These are phyloP conservation scores for Phytophthora agathidicida DNA, from an alignment of 352 stramenopile genomes.

Conservation along the genomic window DNA sequence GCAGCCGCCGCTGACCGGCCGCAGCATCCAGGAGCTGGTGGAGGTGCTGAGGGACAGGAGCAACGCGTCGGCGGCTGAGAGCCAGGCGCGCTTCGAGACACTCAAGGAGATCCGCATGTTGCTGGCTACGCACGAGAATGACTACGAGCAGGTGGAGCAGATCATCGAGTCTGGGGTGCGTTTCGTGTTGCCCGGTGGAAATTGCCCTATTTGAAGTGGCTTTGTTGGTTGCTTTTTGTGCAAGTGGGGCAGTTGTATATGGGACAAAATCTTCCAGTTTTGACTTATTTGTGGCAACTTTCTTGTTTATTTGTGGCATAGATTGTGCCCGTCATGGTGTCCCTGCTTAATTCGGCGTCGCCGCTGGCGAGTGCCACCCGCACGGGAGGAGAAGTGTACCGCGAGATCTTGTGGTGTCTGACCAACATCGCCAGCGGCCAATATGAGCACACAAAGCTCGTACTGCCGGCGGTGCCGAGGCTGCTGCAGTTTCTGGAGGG, in stretches of 20 bases:
- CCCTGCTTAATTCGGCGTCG: constrained; percentile 68
- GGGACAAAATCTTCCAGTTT: no score
- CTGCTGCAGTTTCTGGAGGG: constrained; percentile 76
- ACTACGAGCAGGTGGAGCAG: constrained; percentile 72
- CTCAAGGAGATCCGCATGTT: constrained; percentile 72
- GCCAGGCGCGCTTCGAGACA: constrained; percentile 72
- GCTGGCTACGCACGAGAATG: constrained; percentile 62
- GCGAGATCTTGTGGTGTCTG: constrained; percentile 83
- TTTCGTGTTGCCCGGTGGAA: constrained; percentile 12
- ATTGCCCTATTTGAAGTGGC: constrained; percentile 9
- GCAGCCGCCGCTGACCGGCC: constrained; percentile 52
- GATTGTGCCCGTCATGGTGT: constrained; percentile 78
- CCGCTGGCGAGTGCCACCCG: constrained; percentile 68
- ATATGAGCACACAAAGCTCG: constrained; percentile 85
- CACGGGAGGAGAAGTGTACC: constrained; percentile 72
- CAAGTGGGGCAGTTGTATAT: neutral
- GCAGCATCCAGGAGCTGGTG: constrained; percentile 64
- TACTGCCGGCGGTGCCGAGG: constrained; percentile 74
- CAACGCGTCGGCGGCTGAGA: constrained; percentile 41
- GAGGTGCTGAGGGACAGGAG: constrained; percentile 47
- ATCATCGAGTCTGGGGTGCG: constrained; percentile 80
- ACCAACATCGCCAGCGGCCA: constrained; percentile 85
- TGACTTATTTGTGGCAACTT: constrained; percentile 2
- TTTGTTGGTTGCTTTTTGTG: neutral
- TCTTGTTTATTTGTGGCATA: constrained; percentile 36